Base-by-base conservation (phyloP, 2,329 filamentous ascomycete species). In the Diaporthe batatas region DNA sequence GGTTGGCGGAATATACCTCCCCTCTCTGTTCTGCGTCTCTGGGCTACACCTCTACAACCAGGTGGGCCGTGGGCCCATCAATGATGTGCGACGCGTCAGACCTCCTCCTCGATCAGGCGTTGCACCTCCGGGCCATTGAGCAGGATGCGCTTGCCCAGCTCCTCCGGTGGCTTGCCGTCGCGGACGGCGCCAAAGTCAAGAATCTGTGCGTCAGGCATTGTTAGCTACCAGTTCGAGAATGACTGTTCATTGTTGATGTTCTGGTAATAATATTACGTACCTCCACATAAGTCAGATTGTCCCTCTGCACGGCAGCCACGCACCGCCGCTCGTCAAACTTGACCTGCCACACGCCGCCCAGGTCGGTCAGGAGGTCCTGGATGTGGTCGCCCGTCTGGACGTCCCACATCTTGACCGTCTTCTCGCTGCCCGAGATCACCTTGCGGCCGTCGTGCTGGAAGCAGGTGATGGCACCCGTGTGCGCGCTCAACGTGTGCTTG, bases 321-420 rank as follows among this genome's bases (percentile, higher is more conserved):
- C 96, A 99, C 81, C 96, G 90, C 77, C 96, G 89, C 80, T 97
- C 94, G 79, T 99, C 95, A 84, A 99, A 99, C 79, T 96, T 96
- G 79, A 99, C 96, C 84, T 99, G 96, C 96, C 96, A 99, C 10
- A 99, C 96, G n/a, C 96, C 95, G 77, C 92, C 96, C 47, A 99
- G 87, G 79, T 98, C 95, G 18, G 94, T 98, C 79, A 99, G 87
- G 54, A 99, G 88, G 82, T 99, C 96, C 77, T 96, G 93, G 68
- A 98, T 91, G 81, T 95, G 98, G 78, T 98, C 93, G 64, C 96
- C 96, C 1, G 92, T 97, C 78, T 91, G 91, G 65, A 98, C 93
- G 79, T 99, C 94, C 96, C 96, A 99, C 94, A 99, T 97, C 86
- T 99, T 99, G 76, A 99, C 87, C 4, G 94, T 98, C 79, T 96